Percentiles rank a stretch among this genome's conserved stretches.
Evolutionary conservation across 352 stramenopile species (phyloP).

Genomic region (Pythium guiyangense): DNA sequence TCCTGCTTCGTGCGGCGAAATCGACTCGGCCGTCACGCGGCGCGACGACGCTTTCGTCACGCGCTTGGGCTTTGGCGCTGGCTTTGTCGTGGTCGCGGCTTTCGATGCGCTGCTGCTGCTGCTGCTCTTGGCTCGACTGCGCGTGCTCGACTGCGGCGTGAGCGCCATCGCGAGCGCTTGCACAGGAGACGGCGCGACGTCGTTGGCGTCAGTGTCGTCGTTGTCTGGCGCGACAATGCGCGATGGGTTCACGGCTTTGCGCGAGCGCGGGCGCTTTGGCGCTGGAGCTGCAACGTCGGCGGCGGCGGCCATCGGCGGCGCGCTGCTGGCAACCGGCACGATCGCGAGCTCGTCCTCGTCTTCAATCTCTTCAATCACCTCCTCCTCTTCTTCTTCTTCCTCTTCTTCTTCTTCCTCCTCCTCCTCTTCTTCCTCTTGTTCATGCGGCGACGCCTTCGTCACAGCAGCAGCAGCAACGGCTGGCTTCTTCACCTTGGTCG

Average conservation of each 20-base stretch:
- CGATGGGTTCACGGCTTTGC: not conserved
- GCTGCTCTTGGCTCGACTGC: not conserved
- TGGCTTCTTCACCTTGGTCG: not conserved
- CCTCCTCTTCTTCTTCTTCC: conserved; percentile 4
- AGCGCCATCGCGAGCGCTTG: too few species aligned
- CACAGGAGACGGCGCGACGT: too few species aligned
- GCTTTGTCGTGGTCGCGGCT: not conserved
- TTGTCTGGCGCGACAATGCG: not conserved
- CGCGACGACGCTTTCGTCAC: not conserved
- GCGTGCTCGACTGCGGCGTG: too few species aligned
- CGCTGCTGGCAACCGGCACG: not conserved
- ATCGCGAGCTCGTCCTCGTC: not conserved
- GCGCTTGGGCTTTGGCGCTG: not conserved
- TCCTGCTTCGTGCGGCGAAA: not conserved
- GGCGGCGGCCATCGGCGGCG: not conserved
- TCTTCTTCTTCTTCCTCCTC: conserved; percentile 6
- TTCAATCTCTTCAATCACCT: conserved; percentile 7
- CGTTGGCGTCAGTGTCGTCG: too few species aligned
- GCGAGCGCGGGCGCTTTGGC: not conserved
- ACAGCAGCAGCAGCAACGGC: not conserved
- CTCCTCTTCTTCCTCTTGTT: not conserved
- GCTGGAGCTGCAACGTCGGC: not conserved
- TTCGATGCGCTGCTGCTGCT: not conserved
- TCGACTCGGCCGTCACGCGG: not conserved
- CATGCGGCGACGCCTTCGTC: not conserved